Base-by-base conservation (phyloP, 805 yeast species). In the Suhomyces canberraensis region DNA sequence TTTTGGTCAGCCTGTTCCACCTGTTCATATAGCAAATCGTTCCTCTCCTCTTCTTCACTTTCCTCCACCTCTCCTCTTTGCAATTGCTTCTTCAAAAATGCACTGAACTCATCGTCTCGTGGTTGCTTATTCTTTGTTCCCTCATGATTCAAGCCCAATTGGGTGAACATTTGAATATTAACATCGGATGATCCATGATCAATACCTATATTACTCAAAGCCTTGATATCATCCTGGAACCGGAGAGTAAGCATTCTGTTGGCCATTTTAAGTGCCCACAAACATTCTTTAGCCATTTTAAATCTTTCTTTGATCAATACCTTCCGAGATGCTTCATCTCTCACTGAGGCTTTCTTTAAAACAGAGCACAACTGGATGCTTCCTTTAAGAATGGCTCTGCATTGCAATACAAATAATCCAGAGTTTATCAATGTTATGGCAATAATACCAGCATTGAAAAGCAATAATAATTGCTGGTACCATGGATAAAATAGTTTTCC, bases 221-320 rank as follows among this genome's bases (percentile, higher is more conserved):
- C 50, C 8, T 52, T 42, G 8, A 64, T 52, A n/a, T 74, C 63
- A 36, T 69, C 69, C 31, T 64, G 53, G 36, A 75, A 56, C 31
- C 76, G 57, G 34, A 74, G 54, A n/a, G 69, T 55, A 31, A 73
- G 56, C 47, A 78, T 66, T 41, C 72, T 75, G 47, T 76, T 77
- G 40, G 76, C 58, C 64, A 71, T 73, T 42, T 76, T 76, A 28
- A 79, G 47, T 2, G 75, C 78, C 85, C 84, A 79, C n/a, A 76
- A 47, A 47, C 81, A 75, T 50, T 79, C 84, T 29, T 68, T 64
- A 9, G 72, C 74, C 85, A 79, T 79, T 35, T 60, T 64, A 46
- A 65, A 69, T 27, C 73, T 46, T 36, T 56, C 60, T 26, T 52
- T 48, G 29, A 56, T 47, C 8, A 66, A 38, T 4, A 56, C 44